Conservation (phyloP, 257 asterid genomes). For the Linaria vulgaris region DNA sequence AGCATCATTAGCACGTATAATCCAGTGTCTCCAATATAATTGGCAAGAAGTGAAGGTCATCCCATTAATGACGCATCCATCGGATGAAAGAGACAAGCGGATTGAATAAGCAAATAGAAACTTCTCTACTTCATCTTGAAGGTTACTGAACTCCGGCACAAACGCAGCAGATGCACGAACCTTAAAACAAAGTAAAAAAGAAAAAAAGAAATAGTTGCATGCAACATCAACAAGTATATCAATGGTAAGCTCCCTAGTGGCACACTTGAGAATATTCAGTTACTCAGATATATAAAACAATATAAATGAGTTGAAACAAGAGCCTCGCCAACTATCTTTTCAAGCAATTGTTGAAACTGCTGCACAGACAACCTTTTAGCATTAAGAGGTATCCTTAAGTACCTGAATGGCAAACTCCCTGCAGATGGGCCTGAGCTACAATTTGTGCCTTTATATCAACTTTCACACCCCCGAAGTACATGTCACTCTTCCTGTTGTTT, state of each 20-base stretch:
- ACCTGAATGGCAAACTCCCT: too few relatives aligned
- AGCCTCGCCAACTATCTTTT: too few relatives aligned
- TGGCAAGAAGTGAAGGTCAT: slow-evolving; percentile 68
- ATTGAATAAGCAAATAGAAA: slow-evolving; percentile 73
- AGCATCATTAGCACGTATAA: slow-evolving; percentile 51
- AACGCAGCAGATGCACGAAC: slow-evolving; percentile 91
- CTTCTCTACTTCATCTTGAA: slow-evolving; percentile 50
- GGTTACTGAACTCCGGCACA: slow-evolving; percentile 77
- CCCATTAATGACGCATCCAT: slow-evolving; percentile 72
- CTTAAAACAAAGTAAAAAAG: slow-evolving; percentile 37
- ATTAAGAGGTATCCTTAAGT: too few relatives aligned
- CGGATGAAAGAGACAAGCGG: slow-evolving; percentile 75
- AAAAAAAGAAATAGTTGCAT: slow-evolving; percentile 25
- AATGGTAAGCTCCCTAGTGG: not conserved
- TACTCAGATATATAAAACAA: not conserved
- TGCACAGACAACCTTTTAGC: too few relatives aligned
- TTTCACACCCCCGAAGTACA: too few relatives aligned
- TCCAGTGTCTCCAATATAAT: slow-evolving; percentile 83
- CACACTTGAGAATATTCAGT: not conserved
- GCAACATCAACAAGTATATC: not conserved
- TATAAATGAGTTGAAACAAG: not conserved
- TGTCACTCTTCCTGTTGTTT: too few relatives aligned
- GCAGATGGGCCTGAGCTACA: too few relatives aligned
- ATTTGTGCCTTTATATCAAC: too few relatives aligned
- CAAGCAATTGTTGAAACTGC: too few relatives aligned